Base-by-base conservation (phyloP, 208 protist species). In the Leishmania guyanensis region DNA sequence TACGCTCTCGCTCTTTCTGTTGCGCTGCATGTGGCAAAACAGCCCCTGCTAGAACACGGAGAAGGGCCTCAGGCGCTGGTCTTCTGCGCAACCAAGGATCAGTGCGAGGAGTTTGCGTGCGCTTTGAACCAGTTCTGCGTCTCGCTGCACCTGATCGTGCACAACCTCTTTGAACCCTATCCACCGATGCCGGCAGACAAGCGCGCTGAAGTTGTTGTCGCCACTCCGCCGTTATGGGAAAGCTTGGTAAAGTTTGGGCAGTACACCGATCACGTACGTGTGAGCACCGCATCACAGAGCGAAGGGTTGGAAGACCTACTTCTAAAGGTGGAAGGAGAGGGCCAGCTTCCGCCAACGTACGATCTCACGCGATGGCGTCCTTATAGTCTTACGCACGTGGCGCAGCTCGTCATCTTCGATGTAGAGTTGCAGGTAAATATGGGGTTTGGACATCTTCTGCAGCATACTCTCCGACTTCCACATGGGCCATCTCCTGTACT, bases 131-230 rank as follows among this genome's bases (percentile, higher is more conserved):
- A 82, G 22, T 90, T 93, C 72, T 88, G 87, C 79, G 17, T 77
- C 5, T 86, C 85, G 48, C 82, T 96, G 76, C 91, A 96, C 79
- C 81, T 96, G n/a, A 81, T 96, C 3, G 90, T 92, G 68, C 93
- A 96, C 86, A 96, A 96, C 50, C 77, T 96, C 72, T 96, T 94
- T 82, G 93, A 91, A 16, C 86, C 81, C 17, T 93, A 90, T 54
- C 93, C 93, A 50, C 81, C 90, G 9, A 91, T 94, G 64, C 90
- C 93, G 16, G 62, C 68, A 22, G 86, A 80, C 29, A 92, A 89
- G 81, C 87, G 84, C 22, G 91, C 93, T 1, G 93, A 96, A 70
- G 84, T 96, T 62, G 93, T 96, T n/a, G 89, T 96, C 4, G 93
- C 79, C 33, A 96, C 93, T 4, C 81, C 90, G 6, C 86, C 91